Conservation (phyloP, 2,329 filamentous ascomycete genomes). For the Fusarium sp. region DNA sequence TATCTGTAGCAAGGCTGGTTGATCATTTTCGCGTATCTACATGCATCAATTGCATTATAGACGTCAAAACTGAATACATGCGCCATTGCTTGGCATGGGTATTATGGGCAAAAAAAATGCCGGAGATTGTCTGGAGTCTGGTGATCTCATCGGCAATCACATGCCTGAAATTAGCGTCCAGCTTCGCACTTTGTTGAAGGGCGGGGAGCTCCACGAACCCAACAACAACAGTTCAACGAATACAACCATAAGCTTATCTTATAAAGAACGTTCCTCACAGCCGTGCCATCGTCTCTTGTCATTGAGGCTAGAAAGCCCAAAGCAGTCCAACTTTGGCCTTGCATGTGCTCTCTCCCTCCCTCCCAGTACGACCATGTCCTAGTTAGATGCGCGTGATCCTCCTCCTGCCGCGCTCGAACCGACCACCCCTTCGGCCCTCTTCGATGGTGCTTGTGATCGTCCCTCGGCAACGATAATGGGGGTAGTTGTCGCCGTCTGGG, state of each 20-base stretch:
- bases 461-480: conserved; percentile 57
- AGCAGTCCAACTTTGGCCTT: conserved; percentile 17
- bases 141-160: conserved; percentile 49
- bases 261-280: neutral
- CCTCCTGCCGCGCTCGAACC: conserved; percentile 18
- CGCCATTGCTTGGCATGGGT: conserved; percentile 11
- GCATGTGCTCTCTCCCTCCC: no score
- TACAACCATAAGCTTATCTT: conserved; percentile 8
- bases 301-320: conserved; percentile 3
- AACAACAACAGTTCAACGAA: conserved; percentile 39
- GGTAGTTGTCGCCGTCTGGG: conserved; percentile 63
- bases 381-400: conserved; percentile 35
- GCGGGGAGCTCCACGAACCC: conserved; percentile 40
- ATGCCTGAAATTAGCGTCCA: conserved; percentile 42
- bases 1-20: neutral
- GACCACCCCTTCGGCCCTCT: conserved; percentile 26
- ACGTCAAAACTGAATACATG: neutral
- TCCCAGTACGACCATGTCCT: conserved; percentile 39
- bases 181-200: conserved; percentile 37
- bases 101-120: conserved; percentile 19
- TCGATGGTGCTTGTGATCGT: conserved; percentile 49
- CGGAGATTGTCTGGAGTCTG: conserved; percentile 28
- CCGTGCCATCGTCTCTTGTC: neutral
- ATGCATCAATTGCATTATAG: neutral
- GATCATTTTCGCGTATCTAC: neutral